Evolutionary conservation across 2,329 filamentous ascomycete species (phyloP), one percentile per base, ranked within the genome.

Genomic region (Calonectria pauciramosa): DNA sequence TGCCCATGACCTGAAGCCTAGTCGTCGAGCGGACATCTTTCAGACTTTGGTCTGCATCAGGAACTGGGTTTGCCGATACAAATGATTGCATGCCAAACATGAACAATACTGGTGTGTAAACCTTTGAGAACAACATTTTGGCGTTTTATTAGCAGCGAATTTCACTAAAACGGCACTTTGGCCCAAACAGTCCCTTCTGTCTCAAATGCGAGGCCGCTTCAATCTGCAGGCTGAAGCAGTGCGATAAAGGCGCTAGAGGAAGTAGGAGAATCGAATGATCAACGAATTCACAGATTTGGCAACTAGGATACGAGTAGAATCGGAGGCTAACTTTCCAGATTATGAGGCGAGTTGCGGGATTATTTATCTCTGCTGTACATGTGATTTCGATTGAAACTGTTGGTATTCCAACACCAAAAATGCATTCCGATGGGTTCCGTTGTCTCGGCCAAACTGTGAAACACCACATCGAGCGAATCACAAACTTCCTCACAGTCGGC

Each of bases 311-410:
- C 13, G 4, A 47, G 1, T 13, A n/a, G 10, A 23, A 13, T 47
- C 1, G 44, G 2, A 11, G 9, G 2, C 11, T 47, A 11, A 0
- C 10, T 4, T 13, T 14, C 2, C 9, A 23, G n/a, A 4, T 11
- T 23, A 8, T 1, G 8, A 13, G n/a, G n/a, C 2, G 44, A 13
- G 8, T n/a, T 23, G 9, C 6, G 4, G 10, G n/a, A 23, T 47
- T 47, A 47, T 47, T 47, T 47, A 47, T 47, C n/a, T 5, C 20
- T 23, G 44, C 2, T 5, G n/a, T 47, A 47, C 44, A 47, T 23
- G 20, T 47, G 44, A 23, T 23, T 9, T 11, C n/a, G n/a, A 47
- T n/a, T 47, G 18, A 47, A 47, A 47, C 44, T 23, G n/a, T 13
- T n/a, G 44, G 9, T 14, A 47, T 47, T 47, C n/a, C 18, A 23